Percentiles rank a stretch among this genome's conserved stretches.
Conservation (phyloP, 73 alveolate genomes). For the Paramecium octaurelia region DNA sequence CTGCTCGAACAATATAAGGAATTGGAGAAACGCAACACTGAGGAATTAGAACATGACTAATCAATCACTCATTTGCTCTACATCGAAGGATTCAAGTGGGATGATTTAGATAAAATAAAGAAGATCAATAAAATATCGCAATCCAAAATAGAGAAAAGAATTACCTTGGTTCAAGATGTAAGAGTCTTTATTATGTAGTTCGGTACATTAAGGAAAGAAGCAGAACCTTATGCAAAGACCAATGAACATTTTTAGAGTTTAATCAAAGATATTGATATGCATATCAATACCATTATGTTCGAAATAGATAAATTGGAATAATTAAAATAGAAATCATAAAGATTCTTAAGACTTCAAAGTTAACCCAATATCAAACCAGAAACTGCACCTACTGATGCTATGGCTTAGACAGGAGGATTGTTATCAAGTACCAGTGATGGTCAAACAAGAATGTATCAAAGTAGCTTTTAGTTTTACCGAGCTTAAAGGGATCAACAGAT, state of each 20-base stretch:
- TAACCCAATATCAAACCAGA: constrained; percentile 1
- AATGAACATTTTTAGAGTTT: neutral
- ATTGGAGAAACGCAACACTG: neutral
- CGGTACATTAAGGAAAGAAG: neutral
- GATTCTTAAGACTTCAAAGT: neutral
- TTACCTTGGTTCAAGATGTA: constrained; percentile 5
- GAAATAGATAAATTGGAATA: constrained; percentile 36
- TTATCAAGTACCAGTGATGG: neutral
- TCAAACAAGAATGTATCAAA: neutral
- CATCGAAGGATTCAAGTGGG: constrained; percentile 1
- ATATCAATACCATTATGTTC: neutral
- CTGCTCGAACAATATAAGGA: constrained; percentile 1
- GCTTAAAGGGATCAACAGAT: constrained; percentile 3
- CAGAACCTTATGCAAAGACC: neutral
- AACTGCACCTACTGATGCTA: constrained; percentile 4
- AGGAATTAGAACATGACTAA: neutral
- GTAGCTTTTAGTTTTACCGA: constrained; percentile 13
- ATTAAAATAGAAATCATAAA: neutral
- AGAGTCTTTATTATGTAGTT: neutral
- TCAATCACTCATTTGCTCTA: neutral
- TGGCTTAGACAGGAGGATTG: neutral
- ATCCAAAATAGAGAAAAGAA: neutral
- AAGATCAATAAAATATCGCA: neutral
- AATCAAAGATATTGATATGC: constrained; percentile 1
- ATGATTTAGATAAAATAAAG: neutral